Evolutionary conservation across 768 basidiomycete species (phyloP).

Genomic region (Sarcodon sp.): DNA sequence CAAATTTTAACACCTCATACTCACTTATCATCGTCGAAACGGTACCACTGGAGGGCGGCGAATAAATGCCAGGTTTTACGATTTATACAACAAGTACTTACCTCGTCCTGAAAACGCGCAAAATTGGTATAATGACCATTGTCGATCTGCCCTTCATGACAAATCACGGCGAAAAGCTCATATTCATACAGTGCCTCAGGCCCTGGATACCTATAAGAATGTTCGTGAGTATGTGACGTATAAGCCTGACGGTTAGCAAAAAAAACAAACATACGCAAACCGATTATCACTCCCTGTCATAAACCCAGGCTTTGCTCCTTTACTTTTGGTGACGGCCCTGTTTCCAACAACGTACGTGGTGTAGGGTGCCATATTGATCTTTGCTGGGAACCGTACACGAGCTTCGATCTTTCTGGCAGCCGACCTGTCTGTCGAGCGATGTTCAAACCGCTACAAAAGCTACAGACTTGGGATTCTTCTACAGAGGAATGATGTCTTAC

Average conservation of each 20-base stretch:
- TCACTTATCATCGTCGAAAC: conserved; percentile 90
- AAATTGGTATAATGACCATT: conserved; percentile 93
- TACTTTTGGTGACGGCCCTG: conserved; percentile 27
- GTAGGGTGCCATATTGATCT: conserved; percentile 82
- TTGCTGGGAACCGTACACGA: conserved; percentile 69
- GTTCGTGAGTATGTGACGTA: not conserved
- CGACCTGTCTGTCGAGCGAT: conserved; percentile 60
- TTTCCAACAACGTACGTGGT: conserved; percentile 49
- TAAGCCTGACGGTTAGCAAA: conserved; percentile 5
- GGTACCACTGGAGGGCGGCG: conserved; percentile 58
- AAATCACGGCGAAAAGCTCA: conserved; percentile 87
- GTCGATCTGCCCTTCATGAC: conserved; percentile 89
- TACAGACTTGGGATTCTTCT: not conserved
- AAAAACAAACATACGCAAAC: not conserved
- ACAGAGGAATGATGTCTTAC: conserved; percentile 21
- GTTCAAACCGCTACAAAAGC: conserved; percentile 71
- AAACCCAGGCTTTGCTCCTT: conserved; percentile 11
- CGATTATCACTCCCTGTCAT: conserved; percentile 7
- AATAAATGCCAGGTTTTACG: not conserved
- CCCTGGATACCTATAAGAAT: conserved; percentile 28
- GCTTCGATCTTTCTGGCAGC: conserved; percentile 78
- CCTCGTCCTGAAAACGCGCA: conserved; percentile 76
- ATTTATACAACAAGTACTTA: conserved; percentile 20
- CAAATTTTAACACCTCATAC: conserved; percentile 9
- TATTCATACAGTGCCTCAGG: conserved; percentile 73